Conservation (phyloP, 352 stramenopile species). For the Aphanomyces invadans region DNA sequence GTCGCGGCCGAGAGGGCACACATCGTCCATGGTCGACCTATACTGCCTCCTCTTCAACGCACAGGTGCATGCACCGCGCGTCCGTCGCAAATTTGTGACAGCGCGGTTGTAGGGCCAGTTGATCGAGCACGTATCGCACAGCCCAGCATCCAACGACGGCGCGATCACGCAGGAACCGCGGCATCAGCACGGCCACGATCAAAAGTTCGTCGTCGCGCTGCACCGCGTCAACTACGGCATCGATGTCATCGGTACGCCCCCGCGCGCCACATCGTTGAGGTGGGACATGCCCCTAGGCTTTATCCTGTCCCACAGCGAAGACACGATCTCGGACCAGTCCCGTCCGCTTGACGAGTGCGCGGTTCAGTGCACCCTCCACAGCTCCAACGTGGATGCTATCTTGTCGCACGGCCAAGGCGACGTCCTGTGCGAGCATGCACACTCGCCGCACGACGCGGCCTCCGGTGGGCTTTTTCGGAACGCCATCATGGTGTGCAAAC, state of each 20-base stretch:
- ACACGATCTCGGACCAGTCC: constrained; percentile 11
- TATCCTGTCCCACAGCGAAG: constrained; percentile 19
- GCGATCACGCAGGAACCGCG: constrained; percentile 17
- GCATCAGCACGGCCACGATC: constrained; percentile 21
- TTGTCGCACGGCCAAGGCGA: neutral
- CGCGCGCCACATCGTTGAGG: no score
- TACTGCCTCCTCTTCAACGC: constrained; percentile 24
- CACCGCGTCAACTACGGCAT: constrained; percentile 5
- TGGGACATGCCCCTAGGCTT: neutral
- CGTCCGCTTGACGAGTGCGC: neutral
- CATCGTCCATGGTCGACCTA: neutral
- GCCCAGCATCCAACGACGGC: neutral
- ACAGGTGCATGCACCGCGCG: neutral
- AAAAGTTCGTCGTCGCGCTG: constrained; percentile 22
- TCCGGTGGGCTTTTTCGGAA: constrained; percentile 25
- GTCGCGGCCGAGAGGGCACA: neutral
- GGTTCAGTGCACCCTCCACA: neutral
- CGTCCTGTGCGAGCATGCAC: neutral
- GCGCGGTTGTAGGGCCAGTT: constrained; percentile 23
- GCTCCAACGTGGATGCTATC: neutral
- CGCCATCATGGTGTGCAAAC: constrained; percentile 43
- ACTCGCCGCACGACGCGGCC: neutral
- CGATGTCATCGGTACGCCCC: constrained; percentile 16
- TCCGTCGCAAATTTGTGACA: no score
- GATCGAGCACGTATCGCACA: constrained; percentile 6